Evolutionary conservation across 306 rosid genomes (phyloP), one percentile per base, ranked within the genome.

Genomic region (Sechiopsis laciniata): DNA sequence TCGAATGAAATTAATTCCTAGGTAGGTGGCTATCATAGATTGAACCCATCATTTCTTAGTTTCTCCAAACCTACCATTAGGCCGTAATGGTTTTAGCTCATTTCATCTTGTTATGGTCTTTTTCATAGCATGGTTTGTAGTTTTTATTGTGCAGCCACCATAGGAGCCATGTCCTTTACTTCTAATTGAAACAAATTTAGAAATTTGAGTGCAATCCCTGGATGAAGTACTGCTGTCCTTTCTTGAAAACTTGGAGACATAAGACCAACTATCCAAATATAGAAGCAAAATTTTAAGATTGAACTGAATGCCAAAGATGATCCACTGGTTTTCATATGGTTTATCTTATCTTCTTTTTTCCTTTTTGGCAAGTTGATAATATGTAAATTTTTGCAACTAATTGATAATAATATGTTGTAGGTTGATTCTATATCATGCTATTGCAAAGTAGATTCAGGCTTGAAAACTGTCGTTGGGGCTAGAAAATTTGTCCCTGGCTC

Each of bases 361-460:
- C 11, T 71, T 32, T 40, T 69, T 59, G 35, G 53, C 10, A 3
- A 45, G 42, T 20, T 2, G 55, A 29, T n/a, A 8, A n/a, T n/a
- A 8, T 16, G 48, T 46, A 52, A 66, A 15, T 14, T 66, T 51
- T 77, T 65, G 77, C 62, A 62, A 74, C 80, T 86, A 78, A 32
- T 5, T 32, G 37, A 32, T 1, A 32, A 32, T 32, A 86, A 32
- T 32, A 86, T 79, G 76, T 78, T 74, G 35, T 88, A 95, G 99
- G 99, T 95, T 80, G 99, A 95, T 78, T 95, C 97, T 16, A 95
- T 95, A 29, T 95, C 97, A 20, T 95, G 99, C 83, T 95, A 91
- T 79, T 95, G 99, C 84, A 95, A 87, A 88, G 99, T 95, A 77
- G 99, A 95, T 79, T 83, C 96, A 21, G 89, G 99, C 71, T 80